Evolutionary conservation across 306 rosid genomes (phyloP).

Genomic region (Cicer judaicum): DNA sequence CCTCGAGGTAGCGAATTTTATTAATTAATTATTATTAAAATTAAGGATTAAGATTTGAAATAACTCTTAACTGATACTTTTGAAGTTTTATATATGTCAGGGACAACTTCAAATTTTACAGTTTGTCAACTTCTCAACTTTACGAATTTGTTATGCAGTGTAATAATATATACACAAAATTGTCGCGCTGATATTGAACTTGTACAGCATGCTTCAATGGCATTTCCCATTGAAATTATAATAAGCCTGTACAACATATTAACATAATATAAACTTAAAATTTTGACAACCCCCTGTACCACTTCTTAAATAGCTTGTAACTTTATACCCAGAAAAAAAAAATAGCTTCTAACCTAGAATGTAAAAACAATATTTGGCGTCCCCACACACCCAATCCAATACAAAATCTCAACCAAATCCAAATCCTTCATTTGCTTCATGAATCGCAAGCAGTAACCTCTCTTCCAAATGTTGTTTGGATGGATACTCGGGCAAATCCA

Average conservation of each 20-base stretch:
- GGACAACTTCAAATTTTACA: too few species aligned
- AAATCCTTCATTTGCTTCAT: constrained; percentile 93
- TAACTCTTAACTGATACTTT: too few species aligned
- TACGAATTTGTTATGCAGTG: too few species aligned
- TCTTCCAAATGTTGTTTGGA: constrained; percentile 90
- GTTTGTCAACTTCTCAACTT: too few species aligned
- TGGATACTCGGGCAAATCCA: constrained; percentile 96
- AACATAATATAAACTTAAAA: constrained; percentile 60
- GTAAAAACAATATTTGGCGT: constrained; percentile 43
- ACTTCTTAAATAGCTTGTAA: constrained; percentile 45
- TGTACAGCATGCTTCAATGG: constrained; percentile 68
- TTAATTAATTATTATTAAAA: too few species aligned
- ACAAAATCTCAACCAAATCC: constrained; percentile 73
- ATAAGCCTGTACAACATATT: constrained; percentile 81
- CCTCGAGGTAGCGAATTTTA: too few species aligned
- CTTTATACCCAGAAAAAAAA: not conserved
- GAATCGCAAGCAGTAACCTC: constrained; percentile 90
- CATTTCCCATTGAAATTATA: constrained; percentile 71
- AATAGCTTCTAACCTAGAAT: constrained; percentile 51
- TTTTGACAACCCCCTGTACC: constrained; percentile 56
- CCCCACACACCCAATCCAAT: not conserved
- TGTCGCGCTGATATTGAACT: not conserved
- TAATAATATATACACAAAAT: too few species aligned
- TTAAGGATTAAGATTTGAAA: too few species aligned
- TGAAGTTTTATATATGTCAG: too few species aligned